A percentile compares a stretch with the other conserved stretches of the same genome.
Evolutionary conservation across 2,329 filamentous ascomycete genomes (phyloP).

Genomic region (Colletotrichum lentis): DNA sequence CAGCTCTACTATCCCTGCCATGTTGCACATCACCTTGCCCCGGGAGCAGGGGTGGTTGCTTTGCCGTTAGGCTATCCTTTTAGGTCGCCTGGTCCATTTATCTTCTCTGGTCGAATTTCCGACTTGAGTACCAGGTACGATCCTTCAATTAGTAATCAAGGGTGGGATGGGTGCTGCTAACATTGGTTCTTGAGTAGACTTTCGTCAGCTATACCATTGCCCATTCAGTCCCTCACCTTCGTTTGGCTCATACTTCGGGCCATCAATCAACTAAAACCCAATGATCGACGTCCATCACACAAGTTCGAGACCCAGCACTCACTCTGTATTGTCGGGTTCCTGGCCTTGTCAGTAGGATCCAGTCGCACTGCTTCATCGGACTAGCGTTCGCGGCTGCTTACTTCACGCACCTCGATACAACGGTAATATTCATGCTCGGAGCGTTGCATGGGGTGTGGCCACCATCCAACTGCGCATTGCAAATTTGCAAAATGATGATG

Average conservation of each 20-base stretch:
- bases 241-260: slow-evolving; percentile 10
- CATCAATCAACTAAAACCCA: slow-evolving; percentile 14
- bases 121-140: slow-evolving; percentile 5
- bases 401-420: slow-evolving; percentile 19
- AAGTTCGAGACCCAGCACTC: slow-evolving; percentile 6
- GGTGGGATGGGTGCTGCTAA: slow-evolving; percentile 1
- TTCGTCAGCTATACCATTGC: slow-evolving; percentile 9
- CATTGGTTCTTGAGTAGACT: background rate
- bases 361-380: slow-evolving; percentile 15
- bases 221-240: background rate
- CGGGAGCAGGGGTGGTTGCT: slow-evolving; percentile 29
- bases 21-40: slow-evolving; percentile 34
- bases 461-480: background rate
- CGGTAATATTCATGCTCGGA: slow-evolving; percentile 31
- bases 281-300: slow-evolving; percentile 35
- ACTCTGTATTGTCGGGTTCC: slow-evolving; percentile 2
- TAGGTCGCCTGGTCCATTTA: background rate
- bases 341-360: slow-evolving; percentile 19
- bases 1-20: slow-evolving; percentile 25
- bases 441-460: slow-evolving; percentile 5
- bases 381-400: slow-evolving; percentile 20
- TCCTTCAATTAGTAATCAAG: background rate
- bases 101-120: slow-evolving; percentile 20
- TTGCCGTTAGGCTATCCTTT: slow-evolving; percentile 33
- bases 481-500: background rate